Base-by-base conservation (phyloP, 495 filamentous ascomycete species). In the Aspergillus sclerotioniger region DNA sequence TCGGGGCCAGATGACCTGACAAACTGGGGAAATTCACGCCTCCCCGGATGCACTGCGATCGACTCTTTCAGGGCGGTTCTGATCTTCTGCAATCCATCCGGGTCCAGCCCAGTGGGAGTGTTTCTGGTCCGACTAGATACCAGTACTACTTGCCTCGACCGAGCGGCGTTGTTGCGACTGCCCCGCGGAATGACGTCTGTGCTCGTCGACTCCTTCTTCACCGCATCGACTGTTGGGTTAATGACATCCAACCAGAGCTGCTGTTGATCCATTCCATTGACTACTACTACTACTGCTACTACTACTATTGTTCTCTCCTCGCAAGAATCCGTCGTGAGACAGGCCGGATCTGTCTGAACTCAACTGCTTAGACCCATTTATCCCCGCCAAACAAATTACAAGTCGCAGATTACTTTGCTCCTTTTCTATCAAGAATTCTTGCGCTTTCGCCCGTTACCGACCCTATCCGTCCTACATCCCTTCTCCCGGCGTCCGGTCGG, bases 131-230 rank as follows among this genome's bases (percentile, higher is more conserved):
- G 8, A 35, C 7, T n/a, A n/a, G n/a, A n/a, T n/a, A n/a, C n/a
- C n/a, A n/a, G n/a, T n/a, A n/a, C 32, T 41, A 6, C 37, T 15
- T 37, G 33, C 33, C 33, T n/a, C 10, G 37, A 41, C 46, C 44
- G 28, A 51, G 20, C 41, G 53, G 8, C 45, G 51, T 28, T n/a
- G 53, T 53, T 55, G 44, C 51, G 25, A 49, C 49, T 63, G 58
- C 61, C 62, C 65, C 61, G 57, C 65, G 61, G 61, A 56, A 67
- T 67, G 65, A 67, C 64, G 64, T 66, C 60, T 62, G 58, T 48
- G 60, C 58, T 62, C 47, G 15, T 58, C 55, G 55, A 57, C 47
- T 41, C 21, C 45, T 56, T 59, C 58, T 58, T 67, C 64, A 67
- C 64, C 64, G 64, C 64, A 64, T 62, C 63, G 55, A 5, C 25